Base-by-base conservation (phyloP, 306 rosid genomes). In the Inga laurina region DNA sequence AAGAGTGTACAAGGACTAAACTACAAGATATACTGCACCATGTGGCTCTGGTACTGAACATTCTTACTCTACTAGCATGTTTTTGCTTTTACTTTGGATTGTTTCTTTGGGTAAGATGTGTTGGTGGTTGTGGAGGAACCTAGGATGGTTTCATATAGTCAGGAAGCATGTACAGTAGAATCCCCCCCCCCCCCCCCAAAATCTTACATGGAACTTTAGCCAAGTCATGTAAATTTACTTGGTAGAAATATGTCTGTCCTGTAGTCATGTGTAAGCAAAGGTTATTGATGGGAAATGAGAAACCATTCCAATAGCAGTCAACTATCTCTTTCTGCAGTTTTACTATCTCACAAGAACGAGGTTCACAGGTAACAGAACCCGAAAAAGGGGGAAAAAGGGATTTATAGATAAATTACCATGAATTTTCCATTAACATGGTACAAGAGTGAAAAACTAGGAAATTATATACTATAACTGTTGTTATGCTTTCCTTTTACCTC, bases 121-220 rank as follows among this genome's bases (percentile, higher is more conserved):
- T 6, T 72, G 59, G 59, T 72, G 59, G 84, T 39, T 15, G 43
- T 7, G 51, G 45, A 51, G 70, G 48, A 59, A 69, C 71, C 71
- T 6, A 3, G 66, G 72, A 61, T 43, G 68, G 52, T 65, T 76
- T 75, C 70, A 5, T 39, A 14, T 65, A 32, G 71, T 10, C 71
- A 64, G 72, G 39, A 59, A 71, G 82, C 43, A 64, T 72, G 85
- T 51, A 81, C 34, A 81, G 72, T 54, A 67, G 59, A 69, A 37
- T 51, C 64, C 13, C 8, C 3, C 64, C 16, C 65, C 51, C 48
- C 15, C 13, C 19, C n/a, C n/a, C n/a, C n/a, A n/a, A n/a, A 18
- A n/a, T 48, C 35, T 70, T 65, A 44, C 44, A 52, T 44, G 35
- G 44, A 39, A 39, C 68, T n/a, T 79, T 44, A 43, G 67, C 74